Base-by-base conservation (phyloP, 768 basidiomycete genomes). In the Suillus plorans region DNA sequence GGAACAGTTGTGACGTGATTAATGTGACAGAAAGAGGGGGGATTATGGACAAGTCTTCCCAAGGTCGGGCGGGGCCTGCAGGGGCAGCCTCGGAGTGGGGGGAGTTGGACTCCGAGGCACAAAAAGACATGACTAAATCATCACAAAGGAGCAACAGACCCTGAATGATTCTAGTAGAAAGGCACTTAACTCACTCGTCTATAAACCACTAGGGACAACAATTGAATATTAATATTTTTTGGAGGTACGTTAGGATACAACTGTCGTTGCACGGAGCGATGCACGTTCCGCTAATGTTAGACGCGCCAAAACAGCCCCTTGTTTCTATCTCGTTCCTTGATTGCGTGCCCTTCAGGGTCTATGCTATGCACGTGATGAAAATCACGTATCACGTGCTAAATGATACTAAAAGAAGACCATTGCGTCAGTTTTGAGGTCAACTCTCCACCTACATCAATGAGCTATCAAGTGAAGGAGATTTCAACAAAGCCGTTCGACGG, bases 401-500 rank as follows among this genome's bases (percentile, higher is more conserved):
- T 50, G 37, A 60, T 69, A 37, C 36, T 37, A 74, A 69, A 74
- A 70, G 66, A 36, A 52, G 67, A 22, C 39, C 28, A 62, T 5
- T 28, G 13, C n/a, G 18, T 37, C 14, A 52, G 44, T 58, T 50
- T 42, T 6, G 44, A 62, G 25, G 52, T 53, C 50, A 20, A n/a
- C 45, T 57, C 60, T 41, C 59, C 49, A 67, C 63, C 45, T 47
- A 50, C 61, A 71, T 63, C 72, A 64, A 85, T 85, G 84, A 74
- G 79, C 13, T 68, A 72, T 70, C 76, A 78, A 63, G 77, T 90
- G 74, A 84, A 90, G 78, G 87, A 90, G 69, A 83, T 97, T 60
- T 62, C 81, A 36, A 97, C 95, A 4, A 95, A 89, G 75, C 90
- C 94, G 25, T 96, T 87, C 74, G 92, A 95, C 4, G 95, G 93